Base-by-base conservation (phyloP, 2,329 filamentous ascomycete species). In the Pseudocercospora pini-densiflorae region DNA sequence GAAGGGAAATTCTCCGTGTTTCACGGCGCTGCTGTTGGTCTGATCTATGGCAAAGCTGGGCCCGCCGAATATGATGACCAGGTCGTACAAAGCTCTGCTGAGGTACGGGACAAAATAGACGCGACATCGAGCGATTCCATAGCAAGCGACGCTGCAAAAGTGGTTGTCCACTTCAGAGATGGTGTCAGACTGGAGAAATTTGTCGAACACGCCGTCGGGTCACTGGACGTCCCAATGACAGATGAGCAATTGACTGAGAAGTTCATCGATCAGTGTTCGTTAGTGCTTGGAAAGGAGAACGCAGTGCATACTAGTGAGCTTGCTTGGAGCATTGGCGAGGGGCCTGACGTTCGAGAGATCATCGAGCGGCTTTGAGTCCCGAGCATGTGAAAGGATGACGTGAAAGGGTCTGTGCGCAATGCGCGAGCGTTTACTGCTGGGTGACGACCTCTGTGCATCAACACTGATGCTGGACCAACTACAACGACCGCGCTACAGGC, bases 1-100 rank as follows among this genome's bases (percentile, higher is more conserved):
- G 82, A 86, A 71, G 82, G 77, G 2, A 87, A 87, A 55, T 87
- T 87, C 70, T 85, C 83, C 62, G 83, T 87, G 21, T 87, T 83
- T 67, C 84, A 87, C 68, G 84, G 83, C 5, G 81, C 78, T n/a
- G 84, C 84, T 0, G 79, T 86, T 4, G 84, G 82, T 0, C 68
- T 87, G 8, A 69, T 86, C 1, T 83, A 81, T 64, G 84, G 85
- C 0, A 83, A 84, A 71, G 84, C 81, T 10, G 84, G 82, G 0
- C 85, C 85, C 2, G 79, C 78, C 5, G 79, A 86, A 72, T 87
- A 85, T 73, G 81, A 82, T 5, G 82, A 86, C 70, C 69, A 73
- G 0, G 79, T 84, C 1, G 84, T 86, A 3, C 77, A 71, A n/a
- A 78, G 82, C 60, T 24, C 70, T 14, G 76, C 75, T 10, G 80